phyloP scores from a whole-genome alignment of 1,284 basidiomycete species.

The Hypsizygus ulmarius region DNA sequence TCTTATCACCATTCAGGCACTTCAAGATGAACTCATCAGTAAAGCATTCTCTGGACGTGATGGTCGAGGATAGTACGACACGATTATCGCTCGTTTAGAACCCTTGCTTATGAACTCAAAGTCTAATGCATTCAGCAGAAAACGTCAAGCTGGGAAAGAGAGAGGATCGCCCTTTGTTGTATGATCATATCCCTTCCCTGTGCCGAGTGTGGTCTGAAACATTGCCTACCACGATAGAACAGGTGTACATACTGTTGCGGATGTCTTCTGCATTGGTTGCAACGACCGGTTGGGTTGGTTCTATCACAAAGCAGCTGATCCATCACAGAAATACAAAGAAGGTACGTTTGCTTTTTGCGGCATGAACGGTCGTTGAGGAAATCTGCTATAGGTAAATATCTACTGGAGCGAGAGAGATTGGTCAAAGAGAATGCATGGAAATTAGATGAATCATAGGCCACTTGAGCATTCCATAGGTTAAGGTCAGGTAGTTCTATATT shows the following conservation, averaged over 20 bases:
- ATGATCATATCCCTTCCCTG: constrained; percentile 20
- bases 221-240: constrained; percentile 46
- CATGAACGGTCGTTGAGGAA: neutral
- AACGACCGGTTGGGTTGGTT: constrained; percentile 80
- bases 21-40: constrained; percentile 86
- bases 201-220: neutral
- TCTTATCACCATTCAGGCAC: constrained; percentile 41
- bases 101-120: constrained; percentile 24
- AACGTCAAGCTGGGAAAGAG: constrained; percentile 73
- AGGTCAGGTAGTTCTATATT: neutral
- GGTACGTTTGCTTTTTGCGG: constrained; percentile 38
- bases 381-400: constrained; percentile 63
- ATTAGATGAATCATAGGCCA: constrained; percentile 39
- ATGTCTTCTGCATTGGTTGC: constrained; percentile 77
- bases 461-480: neutral
- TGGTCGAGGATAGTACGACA: constrained; percentile 72
- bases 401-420: constrained; percentile 79
- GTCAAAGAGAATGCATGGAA: constrained; percentile 81
- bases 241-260: constrained; percentile 80
- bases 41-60: constrained; percentile 85
- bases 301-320: constrained; percentile 78
- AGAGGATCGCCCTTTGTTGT: constrained; percentile 79
- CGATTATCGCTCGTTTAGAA: too few species aligned
- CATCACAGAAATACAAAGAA: constrained; percentile 86
- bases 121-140: constrained; percentile 74